Percentiles rank a stretch among this genome's conserved stretches.
phyloP scores from a whole-genome alignment of 2,329 filamentous ascomycete genomes.

The Grosmannia huntii region DNA sequence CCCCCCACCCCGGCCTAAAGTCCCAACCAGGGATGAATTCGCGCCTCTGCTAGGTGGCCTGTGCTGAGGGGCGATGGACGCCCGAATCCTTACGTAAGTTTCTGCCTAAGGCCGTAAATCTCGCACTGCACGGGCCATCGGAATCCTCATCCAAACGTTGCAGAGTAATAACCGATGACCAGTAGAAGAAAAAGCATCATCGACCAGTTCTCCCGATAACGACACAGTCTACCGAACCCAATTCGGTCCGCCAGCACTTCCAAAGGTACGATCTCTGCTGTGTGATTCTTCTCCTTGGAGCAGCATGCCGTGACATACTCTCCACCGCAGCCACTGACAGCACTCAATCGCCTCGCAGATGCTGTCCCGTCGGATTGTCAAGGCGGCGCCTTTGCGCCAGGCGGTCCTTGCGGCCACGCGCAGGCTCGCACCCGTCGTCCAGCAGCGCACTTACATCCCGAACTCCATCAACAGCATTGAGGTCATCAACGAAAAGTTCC shows the following conservation, averaged over 20 bases:
- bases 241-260: slow-evolving; percentile 6
- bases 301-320: background rate
- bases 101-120: slow-evolving; percentile 2
- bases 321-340: background rate
- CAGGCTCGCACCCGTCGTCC: slow-evolving; percentile 35
- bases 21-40: background rate
- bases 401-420: slow-evolving; percentile 31
- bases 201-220: background rate
- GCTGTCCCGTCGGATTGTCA: slow-evolving; percentile 46
- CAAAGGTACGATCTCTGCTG: slow-evolving; percentile 1
- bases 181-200: slow-evolving; percentile 5
- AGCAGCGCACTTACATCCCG: slow-evolving; percentile 46
- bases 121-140: slow-evolving; percentile 8
- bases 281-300: background rate
- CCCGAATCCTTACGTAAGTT: background rate
- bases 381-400: slow-evolving; percentile 34
- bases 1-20: background rate
- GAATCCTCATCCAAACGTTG: slow-evolving; percentile 8
- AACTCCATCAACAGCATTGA: slow-evolving; percentile 31
- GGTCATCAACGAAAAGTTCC: slow-evolving; percentile 38
- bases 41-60: background rate
- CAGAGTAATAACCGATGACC: slow-evolving; percentile 12
- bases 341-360: slow-evolving; percentile 28
- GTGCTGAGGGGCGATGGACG: background rate
- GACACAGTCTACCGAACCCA: slow-evolving; percentile 1